A percentile compares a stretch with the other conserved stretches of the same genome.
phyloP scores from a whole-genome alignment of 2,329 filamentous ascomycete species.

The Exophiala spinifera region DNA sequence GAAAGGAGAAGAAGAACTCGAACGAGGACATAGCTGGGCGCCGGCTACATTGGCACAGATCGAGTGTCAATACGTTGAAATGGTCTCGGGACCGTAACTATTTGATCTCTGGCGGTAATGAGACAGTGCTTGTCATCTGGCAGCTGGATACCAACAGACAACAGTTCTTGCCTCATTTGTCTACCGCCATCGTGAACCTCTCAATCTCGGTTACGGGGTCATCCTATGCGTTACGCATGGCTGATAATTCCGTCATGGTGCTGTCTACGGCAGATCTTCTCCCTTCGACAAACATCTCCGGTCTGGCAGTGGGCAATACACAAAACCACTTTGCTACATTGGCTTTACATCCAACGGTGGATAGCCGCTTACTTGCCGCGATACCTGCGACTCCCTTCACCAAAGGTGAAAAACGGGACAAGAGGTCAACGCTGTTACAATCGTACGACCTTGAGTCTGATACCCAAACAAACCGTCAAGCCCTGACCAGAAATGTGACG shows the following conservation, averaged over 20 bases:
- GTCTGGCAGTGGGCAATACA: slow-evolving; percentile 52
- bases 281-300: slow-evolving; percentile 68
- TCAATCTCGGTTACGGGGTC: slow-evolving; percentile 75
- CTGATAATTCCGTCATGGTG: slow-evolving; percentile 89
- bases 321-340: slow-evolving; percentile 34
- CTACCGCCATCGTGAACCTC: slow-evolving; percentile 78
- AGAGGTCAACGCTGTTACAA: slow-evolving; percentile 57
- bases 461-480: slow-evolving; percentile 78
- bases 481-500: slow-evolving; percentile 80
- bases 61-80: slow-evolving; percentile 76
- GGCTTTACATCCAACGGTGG: slow-evolving; percentile 59
- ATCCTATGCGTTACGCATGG: slow-evolving; percentile 78
- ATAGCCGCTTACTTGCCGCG: slow-evolving; percentile 65
- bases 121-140: slow-evolving; percentile 88
- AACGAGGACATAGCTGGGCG: slow-evolving; percentile 53
- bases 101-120: slow-evolving; percentile 84
- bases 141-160: slow-evolving; percentile 82
- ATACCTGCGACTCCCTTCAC: slow-evolving; percentile 51
- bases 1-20: slow-evolving; percentile 41
- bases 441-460: slow-evolving; percentile 80
- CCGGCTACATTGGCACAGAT: slow-evolving; percentile 87
- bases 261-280: slow-evolving; percentile 86
- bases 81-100: slow-evolving; percentile 96
- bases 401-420: slow-evolving; percentile 21
- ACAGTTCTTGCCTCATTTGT: slow-evolving; percentile 85